A percentile compares a stretch with the other conserved stretches of the same genome.
phyloP scores from a whole-genome alignment of 2,329 filamentous ascomycete genomes.

The Calonectria hawksworthii region DNA sequence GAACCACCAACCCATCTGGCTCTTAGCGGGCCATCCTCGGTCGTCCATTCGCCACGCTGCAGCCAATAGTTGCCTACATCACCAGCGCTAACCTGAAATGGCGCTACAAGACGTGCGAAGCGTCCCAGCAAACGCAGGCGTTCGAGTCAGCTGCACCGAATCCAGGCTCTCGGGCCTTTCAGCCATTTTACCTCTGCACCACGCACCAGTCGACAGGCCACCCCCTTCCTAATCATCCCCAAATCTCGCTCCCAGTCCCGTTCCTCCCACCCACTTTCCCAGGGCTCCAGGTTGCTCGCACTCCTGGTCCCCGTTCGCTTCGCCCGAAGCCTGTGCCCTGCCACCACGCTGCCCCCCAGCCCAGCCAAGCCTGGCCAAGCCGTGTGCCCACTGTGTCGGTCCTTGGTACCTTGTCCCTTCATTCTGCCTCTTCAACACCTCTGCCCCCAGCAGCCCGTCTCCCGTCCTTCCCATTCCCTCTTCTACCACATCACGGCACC shows the following conservation, averaged over 20 bases:
- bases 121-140: constrained; percentile 29
- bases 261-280: constrained; percentile 11
- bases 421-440: constrained; percentile 43
- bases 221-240: constrained; percentile 14
- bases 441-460: constrained; percentile 37
- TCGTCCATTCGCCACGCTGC: constrained; percentile 30
- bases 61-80: constrained; percentile 3
- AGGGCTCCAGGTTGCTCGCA: not conserved
- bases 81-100: constrained; percentile 9
- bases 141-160: constrained; percentile 46
- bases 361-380: constrained; percentile 7
- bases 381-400: constrained; percentile 23
- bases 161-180: constrained; percentile 47
- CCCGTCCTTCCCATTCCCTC: constrained; percentile 30
- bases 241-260: constrained; percentile 11
- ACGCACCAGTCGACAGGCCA: not conserved
- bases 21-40: constrained; percentile 21
- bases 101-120: constrained; percentile 25
- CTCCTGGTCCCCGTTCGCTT: constrained; percentile 17
- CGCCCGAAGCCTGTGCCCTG: constrained; percentile 12
- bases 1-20: constrained; percentile 33
- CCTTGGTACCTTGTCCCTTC: constrained; percentile 24
- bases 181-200: constrained; percentile 33
- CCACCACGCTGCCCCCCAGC: not conserved
- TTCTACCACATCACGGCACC: constrained; percentile 32